Evolutionary conservation across 208 protist species (phyloP), one percentile per base, ranked within the genome.

Genomic region (Trypanosoma avium): DNA sequence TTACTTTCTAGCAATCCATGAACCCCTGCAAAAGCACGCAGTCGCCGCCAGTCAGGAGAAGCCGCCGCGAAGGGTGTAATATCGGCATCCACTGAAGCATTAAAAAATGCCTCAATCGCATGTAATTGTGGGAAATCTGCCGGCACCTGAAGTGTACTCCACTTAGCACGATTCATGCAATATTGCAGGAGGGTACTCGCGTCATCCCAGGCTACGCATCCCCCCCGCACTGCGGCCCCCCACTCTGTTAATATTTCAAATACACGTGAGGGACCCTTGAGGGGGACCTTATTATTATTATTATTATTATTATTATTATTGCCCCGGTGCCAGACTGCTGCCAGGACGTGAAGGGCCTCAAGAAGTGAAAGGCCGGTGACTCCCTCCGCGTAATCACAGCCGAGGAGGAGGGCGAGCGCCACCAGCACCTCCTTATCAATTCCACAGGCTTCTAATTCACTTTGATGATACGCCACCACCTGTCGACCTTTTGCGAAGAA

Each of bases 381-480:
- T 13, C 97, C 97, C 15, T 97, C 84, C 4, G 84, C 91, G 80
- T 98, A 98, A 73, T 98, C 97, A 50, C 84, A 95, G n/a, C 97
- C 97, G n/a, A 98, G 84, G 8, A 98, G 74, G 38, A 94, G 71
- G 9, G 94, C 95, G 8, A 98, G 73, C 2, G 83, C 67, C 4
- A 98, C 87, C 10, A 98, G 77, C 32, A 93, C 77, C 6, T 55
- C 63, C 40, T 96, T 90, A 33, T 82, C 80, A 0, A 98, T 62
- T 12, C 90, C 90, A 35, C 92, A 87, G 27, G 79, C 61, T 33
- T 57, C 22, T 30, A 96, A 67, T 30, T 95, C 81, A 5, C 60
- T 42, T 57, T 84, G 78, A 9, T 54, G 55, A 70, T 88, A 95
- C 24, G 62, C 77, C 17, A 95, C 83, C 19, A 90, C 88, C 45